These are phyloP conservation scores for Coniochaeta ligniaria DNA, from an alignment of 2,329 filamentous ascomycete species.

Conservation along the genomic window DNA sequence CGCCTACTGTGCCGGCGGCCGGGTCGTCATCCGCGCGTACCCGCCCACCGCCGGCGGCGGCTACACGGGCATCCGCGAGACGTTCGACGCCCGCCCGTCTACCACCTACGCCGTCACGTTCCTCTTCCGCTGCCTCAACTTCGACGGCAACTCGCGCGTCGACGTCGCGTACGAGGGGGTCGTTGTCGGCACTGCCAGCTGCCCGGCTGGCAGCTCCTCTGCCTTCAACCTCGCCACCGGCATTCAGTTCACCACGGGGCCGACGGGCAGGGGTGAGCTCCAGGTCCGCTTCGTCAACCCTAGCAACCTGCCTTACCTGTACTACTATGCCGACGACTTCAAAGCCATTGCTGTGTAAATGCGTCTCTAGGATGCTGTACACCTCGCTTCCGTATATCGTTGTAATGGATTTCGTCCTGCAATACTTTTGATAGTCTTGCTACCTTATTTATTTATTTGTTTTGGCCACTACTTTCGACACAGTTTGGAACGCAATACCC, in stretches of 20 bases:
- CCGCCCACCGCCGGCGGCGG: conserved; percentile 5
- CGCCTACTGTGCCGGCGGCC: conserved; percentile 9
- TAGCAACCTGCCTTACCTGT: conserved; percentile 4
- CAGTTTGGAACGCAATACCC: no score
- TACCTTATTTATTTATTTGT: no score
- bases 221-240: conserved; percentile 4
- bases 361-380: no score
- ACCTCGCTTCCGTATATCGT: no score
- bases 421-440: no score
- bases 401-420: no score
- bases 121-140: conserved; percentile 13
- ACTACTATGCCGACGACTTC: conserved; percentile 13
- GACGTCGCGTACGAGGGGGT: conserved; percentile 6
- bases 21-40: conserved; percentile 8
- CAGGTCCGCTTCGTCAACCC: conserved; percentile 9
- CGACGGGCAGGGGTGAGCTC: conserved; percentile 7
- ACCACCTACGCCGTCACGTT: conserved; percentile 11
- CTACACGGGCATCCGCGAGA: conserved; percentile 5
- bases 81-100: conserved; percentile 8
- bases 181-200: not conserved
- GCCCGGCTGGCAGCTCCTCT: not conserved
- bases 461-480: no score
- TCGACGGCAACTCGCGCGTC: conserved; percentile 6
- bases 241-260: conserved; percentile 10
- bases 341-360: conserved; percentile 2